Base-by-base conservation (phyloP, 176 grass and related monocot species). In the Aegilops sharonensis region DNA sequence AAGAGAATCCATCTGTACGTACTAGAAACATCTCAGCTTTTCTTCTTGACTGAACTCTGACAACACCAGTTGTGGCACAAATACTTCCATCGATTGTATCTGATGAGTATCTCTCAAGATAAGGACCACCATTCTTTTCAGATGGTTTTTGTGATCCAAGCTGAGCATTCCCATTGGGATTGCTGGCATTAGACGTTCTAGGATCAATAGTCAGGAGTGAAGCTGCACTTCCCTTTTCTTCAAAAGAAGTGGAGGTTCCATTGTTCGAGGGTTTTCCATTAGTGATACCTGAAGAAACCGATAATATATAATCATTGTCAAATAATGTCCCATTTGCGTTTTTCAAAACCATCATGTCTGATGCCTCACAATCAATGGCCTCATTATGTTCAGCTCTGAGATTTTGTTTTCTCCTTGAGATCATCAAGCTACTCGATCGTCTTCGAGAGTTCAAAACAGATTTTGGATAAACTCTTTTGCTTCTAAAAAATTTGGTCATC, bases 21-120 rank as follows among this genome's bases (percentile, higher is more conserved):
- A 99, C 94, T 71, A 99, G 83, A 91, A 91, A 99, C 97, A 99
- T 99, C 68, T 99, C 97, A 42, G 97, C 97, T 91, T 99, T 99
- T 71, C 78, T 91, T 87, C 97, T 99, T 9, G 92, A 99, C 81
- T 99, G 97, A 81, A 99, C 42, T 86, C 97, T 89, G 63, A 96
- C 90, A n/a, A 99, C 90, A 88, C 97, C 92, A 69, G 94, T 99
- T 39, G 50, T 89, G 18, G 92, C 90, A 72, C 92, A 94, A 94
- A 99, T 93, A 84, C 85, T 94, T 86, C 86, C 87, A 86, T 92
- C 93, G 54, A 83, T 87, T 78, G 47, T 43, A 91, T 88, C 84
- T 66, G 88, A 48, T 82, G 37, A 25, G 71, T 72, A 81, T 83
- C 42, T 71, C 21, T 92, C 78, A 62, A 85, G 52, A 89, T 61